Conservation (phyloP, 2,329 filamentous ascomycete genomes). For the Penicillium sp. region DNA sequence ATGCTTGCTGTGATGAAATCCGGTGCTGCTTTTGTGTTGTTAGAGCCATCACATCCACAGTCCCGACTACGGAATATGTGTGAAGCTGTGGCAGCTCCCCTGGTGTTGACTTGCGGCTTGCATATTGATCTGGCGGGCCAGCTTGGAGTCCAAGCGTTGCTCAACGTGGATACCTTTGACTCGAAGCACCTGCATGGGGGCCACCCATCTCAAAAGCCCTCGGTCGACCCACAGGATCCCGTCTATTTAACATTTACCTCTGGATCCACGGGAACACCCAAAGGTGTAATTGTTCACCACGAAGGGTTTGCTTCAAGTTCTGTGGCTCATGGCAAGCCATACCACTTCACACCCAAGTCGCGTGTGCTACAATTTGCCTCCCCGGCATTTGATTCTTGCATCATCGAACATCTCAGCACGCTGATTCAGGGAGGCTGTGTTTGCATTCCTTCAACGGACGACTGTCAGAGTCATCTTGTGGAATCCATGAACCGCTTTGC, state of each 20-base stretch:
- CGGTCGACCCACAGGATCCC: slow-evolving; percentile 31
- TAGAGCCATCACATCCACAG: slow-evolving; percentile 8
- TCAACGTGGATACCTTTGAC: not conserved
- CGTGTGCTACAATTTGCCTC: slow-evolving; percentile 11
- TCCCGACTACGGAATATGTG: not conserved
- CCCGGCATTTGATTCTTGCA: slow-evolving; percentile 9
- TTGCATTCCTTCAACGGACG: slow-evolving; percentile 12
- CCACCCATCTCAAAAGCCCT: not conserved
- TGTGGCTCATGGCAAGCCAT: slow-evolving; percentile 15
- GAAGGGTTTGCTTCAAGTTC: slow-evolving; percentile 12
- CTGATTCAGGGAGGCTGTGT: slow-evolving; percentile 19
- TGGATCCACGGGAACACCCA: slow-evolving; percentile 37
- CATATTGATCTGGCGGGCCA: not conserved
- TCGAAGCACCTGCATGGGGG: not conserved
- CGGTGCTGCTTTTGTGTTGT: slow-evolving; percentile 31
- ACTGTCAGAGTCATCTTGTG: slow-evolving; percentile 41
- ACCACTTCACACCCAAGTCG: slow-evolving; percentile 4
- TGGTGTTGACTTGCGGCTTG: not conserved
- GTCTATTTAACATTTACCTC: slow-evolving; percentile 58
- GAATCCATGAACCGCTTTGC: slow-evolving; percentile 47
- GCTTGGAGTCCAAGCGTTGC: not conserved
- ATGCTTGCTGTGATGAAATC: slow-evolving; percentile 33
- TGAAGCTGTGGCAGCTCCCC: not conserved
- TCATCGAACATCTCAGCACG: slow-evolving; percentile 14
- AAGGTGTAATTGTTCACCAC: slow-evolving; percentile 7